Evolutionary conservation across 306 rosid genomes (phyloP).

Genomic region (Hippophae rhamnoides): DNA sequence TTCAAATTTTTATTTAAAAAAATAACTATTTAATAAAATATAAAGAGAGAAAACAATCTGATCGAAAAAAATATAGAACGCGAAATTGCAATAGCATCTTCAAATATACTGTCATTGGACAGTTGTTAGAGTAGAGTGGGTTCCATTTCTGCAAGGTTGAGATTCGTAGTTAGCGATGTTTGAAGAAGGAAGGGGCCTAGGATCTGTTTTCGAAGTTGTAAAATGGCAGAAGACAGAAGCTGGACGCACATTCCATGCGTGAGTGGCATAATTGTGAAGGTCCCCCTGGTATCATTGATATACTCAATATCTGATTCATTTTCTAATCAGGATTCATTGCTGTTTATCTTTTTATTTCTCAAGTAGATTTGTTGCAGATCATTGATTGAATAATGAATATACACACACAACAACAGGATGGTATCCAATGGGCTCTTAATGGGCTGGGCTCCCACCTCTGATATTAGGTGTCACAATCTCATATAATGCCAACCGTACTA

Average conservation of each 20-base stretch:
- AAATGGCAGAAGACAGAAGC: not conserved
- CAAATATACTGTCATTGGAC: not conserved
- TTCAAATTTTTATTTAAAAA: too few relatives aligned
- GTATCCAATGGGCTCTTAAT: slow-evolving; percentile 28
- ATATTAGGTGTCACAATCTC: slow-evolving; percentile 27
- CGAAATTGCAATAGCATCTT: too few relatives aligned
- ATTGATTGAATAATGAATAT: not conserved
- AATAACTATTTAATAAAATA: too few relatives aligned
- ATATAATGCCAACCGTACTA: slow-evolving; percentile 24
- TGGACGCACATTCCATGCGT: slow-evolving; percentile 40
- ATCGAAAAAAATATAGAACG: too few relatives aligned
- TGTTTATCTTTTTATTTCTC: not conserved
- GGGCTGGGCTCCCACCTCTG: slow-evolving; percentile 23
- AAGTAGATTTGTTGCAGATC: not conserved
- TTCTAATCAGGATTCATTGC: not conserved
- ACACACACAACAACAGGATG: slow-evolving; percentile 13
- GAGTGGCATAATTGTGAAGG: slow-evolving; percentile 35
- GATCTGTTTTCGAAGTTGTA: not conserved
- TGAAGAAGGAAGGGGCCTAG: too few relatives aligned
- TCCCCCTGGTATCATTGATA: not conserved
- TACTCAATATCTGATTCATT: not conserved
- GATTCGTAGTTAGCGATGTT: not conserved
- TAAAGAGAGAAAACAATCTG: too few relatives aligned
- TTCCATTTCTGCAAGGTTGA: slow-evolving; percentile 1
- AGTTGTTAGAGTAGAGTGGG: slow-evolving; percentile 5